Evolutionary conservation across 305 asterid species (phyloP).

Genomic region (Nicotiana rustica): DNA sequence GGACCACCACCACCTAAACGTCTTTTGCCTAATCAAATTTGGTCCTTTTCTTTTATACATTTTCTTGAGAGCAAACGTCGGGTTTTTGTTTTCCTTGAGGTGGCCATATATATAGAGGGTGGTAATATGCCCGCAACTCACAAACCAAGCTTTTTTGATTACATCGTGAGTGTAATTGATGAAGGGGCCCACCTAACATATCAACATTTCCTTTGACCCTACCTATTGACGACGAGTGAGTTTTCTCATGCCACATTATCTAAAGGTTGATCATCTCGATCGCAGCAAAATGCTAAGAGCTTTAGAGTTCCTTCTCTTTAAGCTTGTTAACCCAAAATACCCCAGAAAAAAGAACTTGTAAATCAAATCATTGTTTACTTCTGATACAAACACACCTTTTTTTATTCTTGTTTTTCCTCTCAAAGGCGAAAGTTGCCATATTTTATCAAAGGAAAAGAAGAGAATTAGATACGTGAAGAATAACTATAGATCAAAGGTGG

Average conservation of each 20-base stretch:
- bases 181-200: neutral
- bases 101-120: neutral
- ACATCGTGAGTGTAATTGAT: too few species aligned
- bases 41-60: neutral
- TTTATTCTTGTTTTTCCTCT: neutral
- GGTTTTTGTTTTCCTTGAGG: neutral
- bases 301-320: neutral
- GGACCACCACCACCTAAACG: constrained; percentile 28
- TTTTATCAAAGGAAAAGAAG: neutral
- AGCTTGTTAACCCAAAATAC: neutral
- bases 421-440: neutral
- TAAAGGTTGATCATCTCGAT: neutral
- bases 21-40: constrained; percentile 25
- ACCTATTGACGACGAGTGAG: neutral
- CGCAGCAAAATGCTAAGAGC: neutral
- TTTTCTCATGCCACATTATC: neutral
- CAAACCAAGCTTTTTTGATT: neutral
- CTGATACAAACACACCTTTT: neutral
- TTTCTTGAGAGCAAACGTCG: neutral
- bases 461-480: neutral
- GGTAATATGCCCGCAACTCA: neutral
- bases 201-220: neutral
- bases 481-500: constrained; percentile 62
- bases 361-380: neutral
- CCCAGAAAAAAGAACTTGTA: neutral